Percentiles rank a stretch among this genome's conserved stretches.
phyloP scores from a whole-genome alignment of 345 rosid species.

The Salix suchowensis region DNA sequence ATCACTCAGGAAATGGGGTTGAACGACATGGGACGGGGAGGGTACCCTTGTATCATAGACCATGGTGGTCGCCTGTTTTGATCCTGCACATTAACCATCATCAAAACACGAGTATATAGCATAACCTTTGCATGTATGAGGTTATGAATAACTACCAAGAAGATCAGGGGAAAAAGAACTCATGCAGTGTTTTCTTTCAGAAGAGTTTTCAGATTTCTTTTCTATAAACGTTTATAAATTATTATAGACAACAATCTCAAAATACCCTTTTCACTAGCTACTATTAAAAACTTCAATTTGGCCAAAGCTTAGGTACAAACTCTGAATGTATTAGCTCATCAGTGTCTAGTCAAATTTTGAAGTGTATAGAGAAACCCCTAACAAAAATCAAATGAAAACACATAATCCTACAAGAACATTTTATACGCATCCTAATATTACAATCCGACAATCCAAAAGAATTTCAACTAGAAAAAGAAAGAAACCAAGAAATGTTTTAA shows the following conservation, averaged over 20 bases:
- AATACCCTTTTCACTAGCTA: background rate
- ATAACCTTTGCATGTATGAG: no score
- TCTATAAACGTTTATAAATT: background rate
- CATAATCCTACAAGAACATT: background rate
- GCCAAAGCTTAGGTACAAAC: background rate
- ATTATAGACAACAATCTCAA: background rate
- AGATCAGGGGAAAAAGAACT: background rate
- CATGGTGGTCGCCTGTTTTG: constrained; percentile 72
- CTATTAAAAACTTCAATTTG: background rate
- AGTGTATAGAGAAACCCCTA: background rate
- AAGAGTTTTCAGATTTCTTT: background rate
- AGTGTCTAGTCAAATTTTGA: background rate
- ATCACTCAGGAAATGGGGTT: constrained; percentile 20
- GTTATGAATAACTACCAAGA: background rate
- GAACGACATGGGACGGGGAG: constrained; percentile 31
- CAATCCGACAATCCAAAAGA: background rate
- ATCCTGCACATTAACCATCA: constrained; percentile 38
- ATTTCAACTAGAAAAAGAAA: background rate
- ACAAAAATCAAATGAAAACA: background rate
- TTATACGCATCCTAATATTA: background rate
- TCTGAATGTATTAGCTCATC: background rate
- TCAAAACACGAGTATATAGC: background rate
- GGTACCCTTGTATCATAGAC: constrained; percentile 70
- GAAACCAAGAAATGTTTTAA: background rate
- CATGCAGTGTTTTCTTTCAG: background rate